Conservation (phyloP, 805 yeast species). For the Candida methanosorbosa region DNA sequence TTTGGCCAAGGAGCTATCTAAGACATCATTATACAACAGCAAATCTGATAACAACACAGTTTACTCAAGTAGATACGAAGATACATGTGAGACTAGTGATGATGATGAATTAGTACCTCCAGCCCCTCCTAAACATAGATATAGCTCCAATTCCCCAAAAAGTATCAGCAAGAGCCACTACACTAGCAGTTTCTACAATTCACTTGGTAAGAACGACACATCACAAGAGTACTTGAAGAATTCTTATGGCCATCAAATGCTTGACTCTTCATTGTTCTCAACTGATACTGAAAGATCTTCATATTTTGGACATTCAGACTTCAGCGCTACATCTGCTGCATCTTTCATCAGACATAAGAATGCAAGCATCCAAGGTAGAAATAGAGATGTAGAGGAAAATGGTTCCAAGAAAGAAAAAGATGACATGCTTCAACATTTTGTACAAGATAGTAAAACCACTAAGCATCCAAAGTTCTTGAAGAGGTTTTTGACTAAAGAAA, state of each 20-base stretch:
- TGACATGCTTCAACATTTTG: slow-evolving; percentile 29
- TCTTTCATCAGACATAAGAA: slow-evolving; percentile 66
- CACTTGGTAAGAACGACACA: background rate
- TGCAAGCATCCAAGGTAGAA: slow-evolving; percentile 15
- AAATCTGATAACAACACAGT: slow-evolving; percentile 2
- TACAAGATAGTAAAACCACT: slow-evolving; percentile 31
- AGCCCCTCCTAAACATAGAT: slow-evolving; percentile 29
- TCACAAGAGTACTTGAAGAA: background rate
- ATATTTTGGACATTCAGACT: slow-evolving; percentile 51
- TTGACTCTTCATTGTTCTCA: slow-evolving; percentile 23
- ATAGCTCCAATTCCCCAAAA: slow-evolving; percentile 3
- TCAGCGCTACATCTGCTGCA: slow-evolving; percentile 87
- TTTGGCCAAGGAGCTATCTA: background rate
- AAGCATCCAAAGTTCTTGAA: slow-evolving; percentile 38
- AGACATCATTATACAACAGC: background rate
- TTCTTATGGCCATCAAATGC: slow-evolving; percentile 16
- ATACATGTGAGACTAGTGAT: slow-evolving; percentile 1
- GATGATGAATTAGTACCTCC: slow-evolving; percentile 19
- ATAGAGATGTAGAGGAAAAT: slow-evolving; percentile 10
- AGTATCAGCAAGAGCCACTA: no score
- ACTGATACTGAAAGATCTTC: slow-evolving; percentile 31
- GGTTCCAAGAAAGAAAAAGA: slow-evolving; percentile 13
- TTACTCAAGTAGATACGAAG: slow-evolving; percentile 3
- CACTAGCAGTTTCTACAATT: background rate
- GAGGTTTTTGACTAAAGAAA: slow-evolving; percentile 29